These are phyloP conservation scores for Phytophthora nicotianae DNA, from an alignment of 352 stramenopile species.

Conservation along the genomic window DNA sequence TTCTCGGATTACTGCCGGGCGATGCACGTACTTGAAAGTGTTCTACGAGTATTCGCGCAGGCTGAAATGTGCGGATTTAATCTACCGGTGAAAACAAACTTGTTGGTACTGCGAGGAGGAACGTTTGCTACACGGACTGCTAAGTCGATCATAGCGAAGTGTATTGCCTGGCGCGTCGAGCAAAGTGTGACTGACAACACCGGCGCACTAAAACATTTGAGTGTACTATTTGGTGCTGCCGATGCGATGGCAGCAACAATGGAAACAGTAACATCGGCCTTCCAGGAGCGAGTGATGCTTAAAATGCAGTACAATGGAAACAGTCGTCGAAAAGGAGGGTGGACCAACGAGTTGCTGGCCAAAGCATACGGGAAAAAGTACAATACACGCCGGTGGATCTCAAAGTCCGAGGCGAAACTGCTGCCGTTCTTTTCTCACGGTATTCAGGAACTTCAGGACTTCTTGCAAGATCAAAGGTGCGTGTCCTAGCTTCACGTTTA, in stretches of 20 bases:
- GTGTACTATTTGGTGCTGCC: conserved; percentile 44
- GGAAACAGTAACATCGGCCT: conserved; percentile 46
- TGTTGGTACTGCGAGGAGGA: conserved; percentile 46
- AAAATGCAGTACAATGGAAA: conserved; percentile 65
- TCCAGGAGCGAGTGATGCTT: conserved; percentile 67
- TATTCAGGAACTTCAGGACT: conserved; percentile 67
- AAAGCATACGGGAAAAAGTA: conserved; percentile 64
- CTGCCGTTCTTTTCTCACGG: conserved; percentile 70
- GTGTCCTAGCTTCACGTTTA: neutral
- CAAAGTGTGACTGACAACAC: conserved; percentile 35
- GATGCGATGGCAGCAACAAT: conserved; percentile 43
- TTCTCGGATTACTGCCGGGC: conserved; percentile 52
- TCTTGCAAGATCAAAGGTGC: conserved; percentile 60
- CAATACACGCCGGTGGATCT: conserved; percentile 61
- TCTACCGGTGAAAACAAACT: conserved; percentile 57
- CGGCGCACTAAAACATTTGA: conserved; percentile 50
- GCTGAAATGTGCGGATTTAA: conserved; percentile 62
- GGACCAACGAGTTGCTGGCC: conserved; percentile 57
- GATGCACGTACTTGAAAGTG: conserved; percentile 49
- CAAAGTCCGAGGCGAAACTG: conserved; percentile 60
- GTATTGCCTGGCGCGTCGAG: conserved; percentile 53
- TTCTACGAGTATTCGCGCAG: conserved; percentile 48
- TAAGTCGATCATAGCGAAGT: conserved; percentile 45
- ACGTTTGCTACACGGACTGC: conserved; percentile 44
- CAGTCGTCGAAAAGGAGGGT: conserved; percentile 39